Percentiles rank a stretch among this genome's conserved stretches.
Evolutionary conservation across 202 grass and related monocot species (phyloP).

Genomic region (Cymbopogon flexuosus): DNA sequence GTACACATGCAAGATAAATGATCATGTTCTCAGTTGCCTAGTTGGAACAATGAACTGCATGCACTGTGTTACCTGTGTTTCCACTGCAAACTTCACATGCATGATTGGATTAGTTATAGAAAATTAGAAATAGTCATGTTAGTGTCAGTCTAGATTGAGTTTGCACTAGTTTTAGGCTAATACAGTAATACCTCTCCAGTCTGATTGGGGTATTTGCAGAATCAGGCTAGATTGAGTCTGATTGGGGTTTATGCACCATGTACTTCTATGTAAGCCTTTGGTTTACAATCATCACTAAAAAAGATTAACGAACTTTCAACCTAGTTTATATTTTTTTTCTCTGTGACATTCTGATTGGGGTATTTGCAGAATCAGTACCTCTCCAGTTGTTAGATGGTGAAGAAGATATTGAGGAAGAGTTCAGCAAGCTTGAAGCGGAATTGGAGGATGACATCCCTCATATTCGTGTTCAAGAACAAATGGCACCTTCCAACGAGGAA

Average conservation of each 20-base stretch:
- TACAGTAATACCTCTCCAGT: background rate
- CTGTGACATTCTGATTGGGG: conserved; percentile 7
- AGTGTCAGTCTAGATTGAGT: background rate
- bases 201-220: no score
- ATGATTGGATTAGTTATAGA: background rate
- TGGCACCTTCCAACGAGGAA: conserved; percentile 17
- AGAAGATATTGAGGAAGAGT: conserved; percentile 71
- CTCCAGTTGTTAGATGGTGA: conserved; percentile 43
- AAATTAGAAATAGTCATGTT: background rate
- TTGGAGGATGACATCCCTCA: conserved; percentile 38
- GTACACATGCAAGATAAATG: background rate
- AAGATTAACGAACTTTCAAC: background rate
- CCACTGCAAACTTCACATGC: conserved; percentile 11
- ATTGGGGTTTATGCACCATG: background rate
- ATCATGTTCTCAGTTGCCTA: conserved; percentile 13
- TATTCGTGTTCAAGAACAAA: conserved; percentile 31
- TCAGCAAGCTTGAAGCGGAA: conserved; percentile 69
- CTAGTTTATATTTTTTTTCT: background rate
- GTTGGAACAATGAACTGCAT: background rate
- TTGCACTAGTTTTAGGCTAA: background rate
- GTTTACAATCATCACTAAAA: background rate
- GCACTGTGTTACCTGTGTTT: background rate
- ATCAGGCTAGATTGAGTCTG: no score
- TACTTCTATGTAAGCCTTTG: background rate
- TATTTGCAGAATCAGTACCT: conserved; percentile 51